Evolutionary conservation across 441 rosid species (phyloP), one percentile per base, ranked within the genome.

Genomic region (Croton setiger): DNA sequence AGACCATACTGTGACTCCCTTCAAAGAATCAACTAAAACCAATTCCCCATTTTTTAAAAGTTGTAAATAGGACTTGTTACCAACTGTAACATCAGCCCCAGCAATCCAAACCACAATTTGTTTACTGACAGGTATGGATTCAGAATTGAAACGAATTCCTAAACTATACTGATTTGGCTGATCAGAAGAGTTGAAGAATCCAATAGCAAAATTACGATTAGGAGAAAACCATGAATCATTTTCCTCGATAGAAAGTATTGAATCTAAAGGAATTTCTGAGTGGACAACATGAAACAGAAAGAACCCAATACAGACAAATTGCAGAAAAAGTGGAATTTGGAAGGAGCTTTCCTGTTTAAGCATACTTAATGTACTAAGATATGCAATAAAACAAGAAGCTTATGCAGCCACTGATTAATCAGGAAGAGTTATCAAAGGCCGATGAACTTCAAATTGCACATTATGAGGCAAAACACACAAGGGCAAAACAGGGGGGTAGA

Each of bases 71-170:
- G 98, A 89, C 66, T 60, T 56, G 68, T 82, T 78, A 14, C 94
- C 72, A 14, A 88, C 96, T 1, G 72, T 48, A 59, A 78, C 80
- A 77, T 63, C 87, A 23, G 81, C 94, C 59, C 98, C 96, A 36
- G 90, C 96, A 74, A 83, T 87, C 98, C 98, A 92, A 60, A 92
- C 92, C 21, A 87, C 78, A 11, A 68, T 77, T 68, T 72, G 81
- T 64, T 86, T 72, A 35, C 76, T 72, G 55, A 60, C 76, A 63
- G 94, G 85, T 65, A 92, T 85, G 3, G 78, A 80, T 37, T 78
- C 61, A 0, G 93, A 84, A 81, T 83, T 80, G 76, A 88, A 89
- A 65, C 84, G 83, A 80, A 92, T 83, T 63, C 98, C 98, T 11
- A 89, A 72, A 62, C 94, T 77, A 49, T 78, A 90, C 85, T 80